phyloP scores from a whole-genome alignment of 2,329 filamentous ascomycete species.

The Colletotrichum karsti region DNA sequence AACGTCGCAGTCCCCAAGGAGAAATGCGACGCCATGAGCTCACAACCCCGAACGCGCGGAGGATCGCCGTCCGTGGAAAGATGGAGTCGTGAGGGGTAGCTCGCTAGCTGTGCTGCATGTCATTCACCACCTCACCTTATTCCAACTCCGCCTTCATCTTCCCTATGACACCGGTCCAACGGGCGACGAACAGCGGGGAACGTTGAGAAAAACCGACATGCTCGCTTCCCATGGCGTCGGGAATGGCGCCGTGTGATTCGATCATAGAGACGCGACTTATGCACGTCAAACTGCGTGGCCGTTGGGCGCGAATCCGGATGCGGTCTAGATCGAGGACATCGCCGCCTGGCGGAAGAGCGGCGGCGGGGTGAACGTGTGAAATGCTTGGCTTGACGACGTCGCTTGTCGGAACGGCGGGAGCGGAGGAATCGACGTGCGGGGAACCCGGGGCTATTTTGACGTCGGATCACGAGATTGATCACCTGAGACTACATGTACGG shows the following conservation, averaged over 20 bases:
- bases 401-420: background rate
- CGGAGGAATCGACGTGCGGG: background rate
- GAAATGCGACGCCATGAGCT: conserved; percentile 15
- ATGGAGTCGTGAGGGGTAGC: background rate
- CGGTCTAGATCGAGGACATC: background rate
- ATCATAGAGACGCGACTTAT: background rate
- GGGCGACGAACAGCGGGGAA: background rate
- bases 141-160: too few relatives aligned
- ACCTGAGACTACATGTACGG: too few relatives aligned
- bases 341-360: background rate
- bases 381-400: conserved; percentile 13
- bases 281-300: conserved; percentile 4
- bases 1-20: background rate
- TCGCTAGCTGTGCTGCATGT: background rate
- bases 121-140: background rate
- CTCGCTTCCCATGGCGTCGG: conserved; percentile 16
- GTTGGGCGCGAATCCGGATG: background rate
- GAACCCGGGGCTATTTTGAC: background rate
- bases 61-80: conserved; percentile 19
- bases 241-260: conserved; percentile 17
- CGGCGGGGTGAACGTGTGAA: background rate
- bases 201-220: background rate
- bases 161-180: too few relatives aligned
- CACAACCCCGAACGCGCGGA: background rate
- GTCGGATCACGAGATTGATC: background rate